Conservation (phyloP, 108 stramenopile species). For the Nitzschia palea region DNA sequence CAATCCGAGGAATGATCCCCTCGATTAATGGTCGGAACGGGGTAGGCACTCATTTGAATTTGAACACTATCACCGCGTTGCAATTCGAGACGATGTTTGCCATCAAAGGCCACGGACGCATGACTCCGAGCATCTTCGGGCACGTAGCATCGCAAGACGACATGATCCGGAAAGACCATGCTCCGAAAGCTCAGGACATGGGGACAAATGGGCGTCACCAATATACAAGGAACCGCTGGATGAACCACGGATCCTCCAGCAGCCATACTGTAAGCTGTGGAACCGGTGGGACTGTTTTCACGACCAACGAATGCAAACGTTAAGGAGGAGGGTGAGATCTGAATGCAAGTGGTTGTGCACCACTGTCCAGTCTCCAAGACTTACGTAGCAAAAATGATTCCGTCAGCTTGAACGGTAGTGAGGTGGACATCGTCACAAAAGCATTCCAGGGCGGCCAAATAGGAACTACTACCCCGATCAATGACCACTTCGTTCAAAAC, state of each 20-base stretch:
- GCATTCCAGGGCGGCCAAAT: slow-evolving; percentile 88
- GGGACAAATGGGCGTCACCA: slow-evolving; percentile 96
- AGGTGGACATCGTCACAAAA: slow-evolving; percentile 91
- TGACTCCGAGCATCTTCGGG: slow-evolving; percentile 86
- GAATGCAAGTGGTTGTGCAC: background rate
- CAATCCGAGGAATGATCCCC: slow-evolving; percentile 89
- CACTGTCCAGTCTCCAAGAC: background rate
- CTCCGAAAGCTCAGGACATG: slow-evolving; percentile 94
- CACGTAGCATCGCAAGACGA: slow-evolving; percentile 81
- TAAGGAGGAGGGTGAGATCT: too few species aligned
- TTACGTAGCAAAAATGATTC: slow-evolving; percentile 90
- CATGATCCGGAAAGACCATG: slow-evolving; percentile 95
- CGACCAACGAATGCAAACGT: background rate
- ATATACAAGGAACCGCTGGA: slow-evolving; percentile 93
- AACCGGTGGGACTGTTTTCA: slow-evolving; percentile 90
- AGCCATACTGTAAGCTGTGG: slow-evolving; percentile 95
- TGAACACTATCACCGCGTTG: slow-evolving; percentile 90
- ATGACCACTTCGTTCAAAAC: slow-evolving; percentile 97
- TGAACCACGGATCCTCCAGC: slow-evolving; percentile 98
- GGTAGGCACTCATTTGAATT: slow-evolving; percentile 85
- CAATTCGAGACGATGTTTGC: slow-evolving; percentile 81
- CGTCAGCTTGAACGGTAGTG: slow-evolving; percentile 97
- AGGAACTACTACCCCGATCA: slow-evolving; percentile 90
- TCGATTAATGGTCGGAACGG: slow-evolving; percentile 88
- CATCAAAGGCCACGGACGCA: slow-evolving; percentile 94